A percentile compares a stretch with the other conserved stretches of the same genome.
Conservation (phyloP, 169 alveolate species). For the Perkinsus chesapeaki region DNA sequence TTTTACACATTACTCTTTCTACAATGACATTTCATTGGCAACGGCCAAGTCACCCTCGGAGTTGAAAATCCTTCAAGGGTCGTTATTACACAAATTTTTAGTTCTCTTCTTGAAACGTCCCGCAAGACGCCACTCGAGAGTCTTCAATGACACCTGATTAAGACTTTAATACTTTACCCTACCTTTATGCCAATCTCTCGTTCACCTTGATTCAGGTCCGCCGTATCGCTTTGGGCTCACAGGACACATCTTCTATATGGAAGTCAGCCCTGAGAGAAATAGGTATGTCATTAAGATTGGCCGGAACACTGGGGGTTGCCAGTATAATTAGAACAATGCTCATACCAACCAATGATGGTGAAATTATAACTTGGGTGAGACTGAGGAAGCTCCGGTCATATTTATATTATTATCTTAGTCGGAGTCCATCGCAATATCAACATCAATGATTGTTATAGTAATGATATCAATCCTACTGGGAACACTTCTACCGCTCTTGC, state of each 20-base stretch:
- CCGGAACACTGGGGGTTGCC: background rate
- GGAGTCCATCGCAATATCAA: background rate
- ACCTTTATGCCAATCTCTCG: too few species aligned
- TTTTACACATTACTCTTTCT: too few species aligned
- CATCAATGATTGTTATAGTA: background rate
- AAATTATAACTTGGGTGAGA: background rate
- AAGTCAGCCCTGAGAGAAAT: background rate
- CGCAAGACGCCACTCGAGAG: too few species aligned
- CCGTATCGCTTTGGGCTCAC: background rate
- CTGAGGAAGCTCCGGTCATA: background rate
- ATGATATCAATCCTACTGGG: background rate
- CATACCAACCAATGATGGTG: background rate
- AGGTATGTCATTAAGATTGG: background rate
- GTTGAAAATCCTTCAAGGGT: too few species aligned
- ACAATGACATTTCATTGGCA: too few species aligned
- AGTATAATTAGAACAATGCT: background rate
- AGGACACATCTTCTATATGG: background rate
- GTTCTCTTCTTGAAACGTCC: too few species aligned
- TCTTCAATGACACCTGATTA: too few species aligned
- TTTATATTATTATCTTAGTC: background rate
- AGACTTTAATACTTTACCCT: too few species aligned
- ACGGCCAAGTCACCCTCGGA: too few species aligned
- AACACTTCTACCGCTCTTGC: background rate
- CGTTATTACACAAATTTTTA: too few species aligned
- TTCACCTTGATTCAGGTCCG: background rate